phyloP scores from a whole-genome alignment of 306 rosid species.

The Prunus kanzakura region DNA sequence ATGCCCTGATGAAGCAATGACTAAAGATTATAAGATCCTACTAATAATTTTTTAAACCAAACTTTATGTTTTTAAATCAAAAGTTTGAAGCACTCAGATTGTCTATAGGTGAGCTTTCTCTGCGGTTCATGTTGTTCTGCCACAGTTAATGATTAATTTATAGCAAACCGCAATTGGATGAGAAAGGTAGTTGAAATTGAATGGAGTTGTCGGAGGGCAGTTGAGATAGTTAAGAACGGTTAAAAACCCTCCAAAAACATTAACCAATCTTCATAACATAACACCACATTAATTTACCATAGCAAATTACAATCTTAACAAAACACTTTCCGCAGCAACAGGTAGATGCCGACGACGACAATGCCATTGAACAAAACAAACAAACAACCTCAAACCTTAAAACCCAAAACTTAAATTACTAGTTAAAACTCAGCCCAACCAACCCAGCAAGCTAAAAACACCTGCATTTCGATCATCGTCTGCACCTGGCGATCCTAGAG shows the following conservation, averaged over 20 bases:
- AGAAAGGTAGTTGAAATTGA: not conserved
- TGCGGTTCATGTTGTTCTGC: too few relatives aligned
- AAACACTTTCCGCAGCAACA: slow-evolving; percentile 18
- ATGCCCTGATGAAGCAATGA: not conserved
- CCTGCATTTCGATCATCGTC: slow-evolving; percentile 38
- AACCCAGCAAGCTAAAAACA: not conserved
- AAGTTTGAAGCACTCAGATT: not conserved
- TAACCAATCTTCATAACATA: not conserved
- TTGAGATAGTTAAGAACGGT: not conserved
- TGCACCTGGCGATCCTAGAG: slow-evolving; percentile 71
- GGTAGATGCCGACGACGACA: slow-evolving; percentile 12
- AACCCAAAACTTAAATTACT: not conserved
- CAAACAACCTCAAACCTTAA: not conserved
- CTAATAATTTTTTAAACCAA: not conserved
- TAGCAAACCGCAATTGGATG: not conserved
- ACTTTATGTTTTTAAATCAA: not conserved
- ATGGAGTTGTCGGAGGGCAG: not conserved
- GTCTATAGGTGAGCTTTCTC: too few relatives aligned
- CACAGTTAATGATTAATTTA: too few relatives aligned
- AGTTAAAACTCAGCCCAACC: not conserved
- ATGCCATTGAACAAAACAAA: not conserved
- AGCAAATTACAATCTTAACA: not conserved
- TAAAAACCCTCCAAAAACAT: not conserved
- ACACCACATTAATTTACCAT: not conserved
- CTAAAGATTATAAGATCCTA: not conserved